Evolutionary conservation across 768 basidiomycete genomes (phyloP), one percentile per base, ranked within the genome.

Genomic region (Tubosaeta brunneosetosa): DNA sequence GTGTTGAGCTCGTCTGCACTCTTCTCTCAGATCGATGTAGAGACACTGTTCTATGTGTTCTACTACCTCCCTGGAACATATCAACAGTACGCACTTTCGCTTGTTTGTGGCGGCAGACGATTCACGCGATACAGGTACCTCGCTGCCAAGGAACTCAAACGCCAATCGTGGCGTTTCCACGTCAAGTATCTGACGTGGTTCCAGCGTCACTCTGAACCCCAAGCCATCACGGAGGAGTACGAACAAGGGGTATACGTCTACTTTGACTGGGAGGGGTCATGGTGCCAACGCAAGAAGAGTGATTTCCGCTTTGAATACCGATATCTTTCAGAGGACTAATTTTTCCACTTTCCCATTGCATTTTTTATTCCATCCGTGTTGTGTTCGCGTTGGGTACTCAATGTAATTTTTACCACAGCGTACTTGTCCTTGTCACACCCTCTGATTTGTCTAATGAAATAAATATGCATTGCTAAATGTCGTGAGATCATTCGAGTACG

Each of bases 151-250:
- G 97, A 99, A 71, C 77, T 99, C 58, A 98, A 98, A 75, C 81
- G 89, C 46, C 95, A 97, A 67, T 94, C 92, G 37, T 99, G 97
- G 97, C 85, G 97, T 45, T 99, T 98, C 78, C 97, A 99, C 70
- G 91, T 97, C 55, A 97, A 98, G 73, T 99, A 97, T 68, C 75
- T 99, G 55, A 99, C 97, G 29, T 99, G 97, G 94, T 99, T 99
- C 83, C 97, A 98, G 70, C 84, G 97, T 34, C 92, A 97, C 64
- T 94, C 92, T 22, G 94, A 98, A 65, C 97, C 97, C 9, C 92
- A 95, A 65, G 94, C 94, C 2, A 97, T 99, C 68, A 99, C 97
- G 48, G 95, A 98, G 62, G 95, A 98, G 68, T 99, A 97, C 69
- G 97, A 99, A 72, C 94, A 98, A 74, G 97, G 97, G 13, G 93